These are phyloP conservation scores for Murraya koenigii DNA, from an alignment of 345 rosid species.

Conservation along the genomic window DNA sequence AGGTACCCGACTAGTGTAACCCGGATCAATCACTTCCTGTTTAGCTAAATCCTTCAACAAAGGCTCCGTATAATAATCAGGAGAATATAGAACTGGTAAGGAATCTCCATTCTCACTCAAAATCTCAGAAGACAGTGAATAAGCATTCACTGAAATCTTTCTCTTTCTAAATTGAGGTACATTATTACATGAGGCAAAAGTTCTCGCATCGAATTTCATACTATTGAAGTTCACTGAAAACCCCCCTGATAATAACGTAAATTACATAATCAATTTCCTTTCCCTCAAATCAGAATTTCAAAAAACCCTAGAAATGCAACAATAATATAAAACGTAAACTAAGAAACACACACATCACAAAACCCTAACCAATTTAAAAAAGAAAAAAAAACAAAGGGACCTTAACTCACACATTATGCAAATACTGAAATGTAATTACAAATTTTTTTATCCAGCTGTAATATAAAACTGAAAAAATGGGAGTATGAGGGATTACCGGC, in stretches of 20 bases:
- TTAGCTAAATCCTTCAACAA: conserved; percentile 52
- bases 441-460: too few species aligned
- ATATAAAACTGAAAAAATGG: neutral
- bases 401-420: too few species aligned
- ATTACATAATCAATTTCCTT: neutral
- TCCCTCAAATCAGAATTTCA: too few species aligned
- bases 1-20: conserved; percentile 65
- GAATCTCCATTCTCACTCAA: conserved; percentile 33
- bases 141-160: conserved; percentile 29
- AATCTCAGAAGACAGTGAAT: conserved; percentile 14
- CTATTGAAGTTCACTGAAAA: conserved; percentile 15
- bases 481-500: conserved; percentile 22
- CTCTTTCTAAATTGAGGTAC: conserved; percentile 44
- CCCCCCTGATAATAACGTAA: conserved; percentile 17
- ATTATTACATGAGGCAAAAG: conserved; percentile 2
- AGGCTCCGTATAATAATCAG: conserved; percentile 71
- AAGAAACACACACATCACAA: too few species aligned
- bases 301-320: too few species aligned
- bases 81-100: conserved; percentile 49
- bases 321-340: too few species aligned
- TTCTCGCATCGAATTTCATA: conserved; percentile 17
- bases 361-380: too few species aligned
- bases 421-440: too few species aligned
- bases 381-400: too few species aligned
- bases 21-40: conserved; percentile 54